Evolutionary conservation across 139 green algal species (phyloP).

Genomic region (Diplosphaera chodatii): DNA sequence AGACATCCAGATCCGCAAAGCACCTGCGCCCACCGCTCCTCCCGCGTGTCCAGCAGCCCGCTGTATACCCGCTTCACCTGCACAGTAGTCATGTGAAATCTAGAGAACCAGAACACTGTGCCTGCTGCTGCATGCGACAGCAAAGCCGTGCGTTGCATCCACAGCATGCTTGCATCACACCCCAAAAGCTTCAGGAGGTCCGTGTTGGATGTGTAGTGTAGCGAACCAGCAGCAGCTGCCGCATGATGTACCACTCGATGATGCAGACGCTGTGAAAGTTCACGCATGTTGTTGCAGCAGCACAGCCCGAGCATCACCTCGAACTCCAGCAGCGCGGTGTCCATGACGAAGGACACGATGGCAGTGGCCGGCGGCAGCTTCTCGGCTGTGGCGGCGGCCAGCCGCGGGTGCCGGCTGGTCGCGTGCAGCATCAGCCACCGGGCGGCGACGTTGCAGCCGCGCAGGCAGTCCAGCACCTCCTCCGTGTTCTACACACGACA

Average conservation of each 20-base stretch:
- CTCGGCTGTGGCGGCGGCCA: neutral
- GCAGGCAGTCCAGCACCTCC: conserved; percentile 13
- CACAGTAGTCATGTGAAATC: neutral
- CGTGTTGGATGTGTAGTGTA: too few relatives aligned
- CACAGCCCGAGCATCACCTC: too few relatives aligned
- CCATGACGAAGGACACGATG: conserved; percentile 7
- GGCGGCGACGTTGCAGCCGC: conserved; percentile 4
- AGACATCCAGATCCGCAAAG: too few relatives aligned
- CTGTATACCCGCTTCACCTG: conserved; percentile 11
- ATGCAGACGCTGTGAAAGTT: too few relatives aligned
- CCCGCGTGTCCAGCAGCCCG: conserved; percentile 2
- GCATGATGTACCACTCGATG: too few relatives aligned
- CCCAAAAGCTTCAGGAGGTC: conserved; percentile 9
- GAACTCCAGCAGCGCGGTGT: conserved; percentile 14
- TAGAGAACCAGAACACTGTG: too few relatives aligned
- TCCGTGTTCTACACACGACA: conserved; percentile 1
- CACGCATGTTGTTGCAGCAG: too few relatives aligned
- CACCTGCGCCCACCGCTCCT: conserved; percentile 5
- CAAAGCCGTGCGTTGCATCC: too few relatives aligned
- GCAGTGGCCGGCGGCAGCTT: neutral
- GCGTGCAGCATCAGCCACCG: conserved; percentile 17
- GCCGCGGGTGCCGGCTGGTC: neutral
- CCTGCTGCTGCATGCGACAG: too few relatives aligned
- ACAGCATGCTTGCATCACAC: too few relatives aligned
- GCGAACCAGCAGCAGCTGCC: too few relatives aligned